These are phyloP conservation scores for Boeremia exigua DNA, from an alignment of 2,329 filamentous ascomycete species.

Conservation along the genomic window DNA sequence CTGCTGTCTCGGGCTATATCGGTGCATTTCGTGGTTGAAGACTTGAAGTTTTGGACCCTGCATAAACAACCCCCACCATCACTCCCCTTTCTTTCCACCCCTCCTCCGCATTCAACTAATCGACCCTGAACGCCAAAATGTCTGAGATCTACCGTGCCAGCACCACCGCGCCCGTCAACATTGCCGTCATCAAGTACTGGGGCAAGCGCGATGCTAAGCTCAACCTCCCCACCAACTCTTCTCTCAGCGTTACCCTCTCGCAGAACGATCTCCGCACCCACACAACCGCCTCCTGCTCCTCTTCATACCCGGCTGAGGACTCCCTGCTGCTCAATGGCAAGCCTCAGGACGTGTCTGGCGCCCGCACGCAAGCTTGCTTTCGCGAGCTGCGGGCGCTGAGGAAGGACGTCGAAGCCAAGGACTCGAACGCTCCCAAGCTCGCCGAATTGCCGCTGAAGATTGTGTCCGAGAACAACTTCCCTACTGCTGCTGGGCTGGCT, in stretches of 20 bases:
- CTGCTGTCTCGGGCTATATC: neutral
- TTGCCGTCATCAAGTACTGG: slow-evolving; percentile 99
- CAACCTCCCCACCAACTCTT: slow-evolving; percentile 97
- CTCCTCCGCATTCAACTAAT: slow-evolving; percentile 6
- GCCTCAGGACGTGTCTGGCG: slow-evolving; percentile 81
- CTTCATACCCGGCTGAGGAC: slow-evolving; percentile 67
- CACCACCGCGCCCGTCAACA: slow-evolving; percentile 97
- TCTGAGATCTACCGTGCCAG: slow-evolving; percentile 81
- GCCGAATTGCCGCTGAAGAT: slow-evolving; percentile 79
- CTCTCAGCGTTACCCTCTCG: slow-evolving; percentile 93
- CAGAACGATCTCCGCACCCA: slow-evolving; percentile 93
- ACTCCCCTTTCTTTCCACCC: slow-evolving; percentile 12
- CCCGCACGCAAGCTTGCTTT: slow-evolving; percentile 94
- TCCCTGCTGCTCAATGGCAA: slow-evolving; percentile 87
- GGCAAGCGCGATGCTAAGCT: slow-evolving; percentile 93
- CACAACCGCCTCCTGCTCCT: slow-evolving; percentile 91
- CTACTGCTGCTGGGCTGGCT: slow-evolving; percentile 88
- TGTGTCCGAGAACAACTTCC: slow-evolving; percentile 98
- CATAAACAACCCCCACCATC: slow-evolving; percentile 35
- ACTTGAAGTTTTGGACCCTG: slow-evolving; percentile 28
- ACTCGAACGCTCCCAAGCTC: slow-evolving; percentile 81
- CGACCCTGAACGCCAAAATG: slow-evolving; percentile 39
- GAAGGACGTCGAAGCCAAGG: slow-evolving; percentile 72
- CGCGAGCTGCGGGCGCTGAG: slow-evolving; percentile 82
- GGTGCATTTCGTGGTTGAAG: slow-evolving; percentile 5